These are phyloP conservation scores for Sporormia fimetaria DNA, from an alignment of 495 filamentous ascomycete species.

Conservation along the genomic window DNA sequence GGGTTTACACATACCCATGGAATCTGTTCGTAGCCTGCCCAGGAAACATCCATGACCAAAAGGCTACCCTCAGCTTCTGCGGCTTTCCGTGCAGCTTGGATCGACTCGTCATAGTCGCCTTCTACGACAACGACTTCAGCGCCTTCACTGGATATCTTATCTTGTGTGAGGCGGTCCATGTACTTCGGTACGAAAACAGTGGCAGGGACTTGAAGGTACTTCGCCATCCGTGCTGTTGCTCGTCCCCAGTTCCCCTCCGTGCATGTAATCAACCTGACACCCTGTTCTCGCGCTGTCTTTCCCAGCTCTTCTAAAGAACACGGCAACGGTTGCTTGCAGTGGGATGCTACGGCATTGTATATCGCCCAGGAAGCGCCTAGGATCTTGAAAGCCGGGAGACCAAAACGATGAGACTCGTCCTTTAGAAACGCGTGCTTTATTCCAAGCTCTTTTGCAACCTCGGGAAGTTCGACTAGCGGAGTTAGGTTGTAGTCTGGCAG, in stretches of 20 bases:
- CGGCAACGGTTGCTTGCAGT: constrained; percentile 33
- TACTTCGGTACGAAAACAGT: constrained; percentile 46
- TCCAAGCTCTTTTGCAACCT: constrained; percentile 44
- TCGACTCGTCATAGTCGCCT: constrained; percentile 51
- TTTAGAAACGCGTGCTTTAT: constrained; percentile 40
- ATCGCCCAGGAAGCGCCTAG: constrained; percentile 65
- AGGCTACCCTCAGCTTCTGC: constrained; percentile 33
- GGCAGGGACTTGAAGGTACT: constrained; percentile 40
- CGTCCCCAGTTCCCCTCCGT: constrained; percentile 67
- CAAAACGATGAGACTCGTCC: constrained; percentile 33
- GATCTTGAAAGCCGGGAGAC: constrained; percentile 65
- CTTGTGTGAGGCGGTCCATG: constrained; percentile 42
- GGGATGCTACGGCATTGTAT: constrained; percentile 42
- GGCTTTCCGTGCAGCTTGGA: constrained; percentile 36
- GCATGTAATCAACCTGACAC: constrained; percentile 39
- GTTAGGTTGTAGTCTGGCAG: constrained; percentile 31
- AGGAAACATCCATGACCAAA: constrained; percentile 56
- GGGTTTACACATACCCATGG: constrained; percentile 31
- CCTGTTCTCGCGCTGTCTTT: constrained; percentile 27
- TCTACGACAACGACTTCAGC: constrained; percentile 41
- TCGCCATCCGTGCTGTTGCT: constrained; percentile 53
- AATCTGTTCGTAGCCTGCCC: constrained; percentile 50
- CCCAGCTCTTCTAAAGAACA: constrained; percentile 35
- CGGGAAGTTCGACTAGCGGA: constrained; percentile 39
- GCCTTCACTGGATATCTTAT: constrained; percentile 46